These are phyloP conservation scores for Clonostachys solani DNA, from an alignment of 2,329 filamentous ascomycete genomes.

Conservation along the genomic window DNA sequence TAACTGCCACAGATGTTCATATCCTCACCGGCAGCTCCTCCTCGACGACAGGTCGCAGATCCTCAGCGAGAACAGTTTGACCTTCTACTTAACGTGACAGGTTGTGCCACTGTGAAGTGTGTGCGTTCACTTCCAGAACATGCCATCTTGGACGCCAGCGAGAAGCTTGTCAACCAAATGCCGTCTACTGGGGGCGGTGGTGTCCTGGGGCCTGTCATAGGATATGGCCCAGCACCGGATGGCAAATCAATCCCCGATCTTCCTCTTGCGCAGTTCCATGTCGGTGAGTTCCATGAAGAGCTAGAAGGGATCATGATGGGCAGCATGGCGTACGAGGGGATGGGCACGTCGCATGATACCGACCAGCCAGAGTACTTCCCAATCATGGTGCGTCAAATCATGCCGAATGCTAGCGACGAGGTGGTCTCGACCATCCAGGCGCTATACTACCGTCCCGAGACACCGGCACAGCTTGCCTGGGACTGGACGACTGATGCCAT, in stretches of 20 bases:
- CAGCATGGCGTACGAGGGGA: constrained; percentile 7
- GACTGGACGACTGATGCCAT: constrained; percentile 13
- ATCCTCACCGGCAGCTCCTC: constrained; percentile 5
- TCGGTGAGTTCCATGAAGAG: constrained; percentile 3
- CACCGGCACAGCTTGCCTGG: constrained; percentile 9
- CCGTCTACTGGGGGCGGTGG: constrained; percentile 8
- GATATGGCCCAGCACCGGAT: constrained; percentile 10
- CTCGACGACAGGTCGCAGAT: constrained; percentile 4
- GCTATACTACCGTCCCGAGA: constrained; percentile 4
- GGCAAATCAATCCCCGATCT: constrained; percentile 8
- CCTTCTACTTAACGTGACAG: constrained; percentile 3
- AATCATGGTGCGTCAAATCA: constrained; percentile 5
- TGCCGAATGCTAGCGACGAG: constrained; percentile 5
- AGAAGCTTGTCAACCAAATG: constrained; percentile 9
- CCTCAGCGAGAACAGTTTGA: constrained; percentile 6
- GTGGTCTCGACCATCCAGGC: constrained; percentile 4
- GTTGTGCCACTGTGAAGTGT: constrained; percentile 4
- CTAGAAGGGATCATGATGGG: constrained; percentile 6
- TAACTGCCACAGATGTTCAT: background rate
- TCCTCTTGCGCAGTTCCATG: constrained; percentile 3
- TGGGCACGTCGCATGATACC: constrained; percentile 5
- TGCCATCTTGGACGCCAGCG: constrained; percentile 4
- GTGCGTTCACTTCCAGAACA: constrained; percentile 5
- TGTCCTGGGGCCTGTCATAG: constrained; percentile 9
- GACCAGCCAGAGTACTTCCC: constrained; percentile 6